Percentiles rank a stretch among this genome's conserved stretches.
These are phyloP conservation scores for Gaillardinia entomophila DNA, from an alignment of 805 yeast species.

Conservation along the genomic window DNA sequence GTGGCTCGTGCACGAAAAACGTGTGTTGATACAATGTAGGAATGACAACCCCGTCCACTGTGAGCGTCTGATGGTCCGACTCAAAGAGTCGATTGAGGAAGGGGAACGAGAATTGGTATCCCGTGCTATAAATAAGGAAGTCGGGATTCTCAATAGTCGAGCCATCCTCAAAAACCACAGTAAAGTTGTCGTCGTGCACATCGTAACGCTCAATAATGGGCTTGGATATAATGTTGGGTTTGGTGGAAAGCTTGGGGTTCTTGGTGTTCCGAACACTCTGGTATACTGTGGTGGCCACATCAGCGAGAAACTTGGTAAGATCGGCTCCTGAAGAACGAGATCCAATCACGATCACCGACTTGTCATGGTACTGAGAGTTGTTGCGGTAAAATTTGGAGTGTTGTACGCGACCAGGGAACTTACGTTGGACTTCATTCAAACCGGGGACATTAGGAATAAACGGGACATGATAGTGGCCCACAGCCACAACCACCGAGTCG, in stretches of 20 bases:
- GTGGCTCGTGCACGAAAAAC: slow-evolving; percentile 53
- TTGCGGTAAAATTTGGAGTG: slow-evolving; percentile 42
- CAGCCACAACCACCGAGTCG: slow-evolving; percentile 40
- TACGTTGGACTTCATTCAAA: slow-evolving; percentile 24
- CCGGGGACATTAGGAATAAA: slow-evolving; percentile 41
- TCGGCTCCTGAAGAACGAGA: slow-evolving; percentile 25
- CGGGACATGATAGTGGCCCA: slow-evolving; percentile 46
- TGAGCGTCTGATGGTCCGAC: slow-evolving; percentile 26
- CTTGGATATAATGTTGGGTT: slow-evolving; percentile 13
- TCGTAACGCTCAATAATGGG: slow-evolving; percentile 21
- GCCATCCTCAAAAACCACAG: slow-evolving; percentile 45
- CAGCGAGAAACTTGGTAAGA: slow-evolving; percentile 19
- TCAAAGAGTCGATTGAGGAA: slow-evolving; percentile 38
- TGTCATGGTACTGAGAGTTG: slow-evolving; percentile 22
- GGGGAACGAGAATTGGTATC: slow-evolving; percentile 64
- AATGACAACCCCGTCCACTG: slow-evolving; percentile 18
- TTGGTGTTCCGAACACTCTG: slow-evolving; percentile 21
- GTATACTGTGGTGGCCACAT: slow-evolving; percentile 15
- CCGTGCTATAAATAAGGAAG: slow-evolving; percentile 63
- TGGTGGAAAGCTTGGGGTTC: slow-evolving; percentile 3
- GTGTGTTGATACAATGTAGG: slow-evolving; percentile 55
- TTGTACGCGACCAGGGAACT: slow-evolving; percentile 24
- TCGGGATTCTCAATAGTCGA: slow-evolving; percentile 43
- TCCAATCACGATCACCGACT: slow-evolving; percentile 27
- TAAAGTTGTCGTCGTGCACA: not conserved